Evolutionary conservation across 2,329 filamentous ascomycete genomes (phyloP).

Genomic region (Tolypocladium sp.): DNA sequence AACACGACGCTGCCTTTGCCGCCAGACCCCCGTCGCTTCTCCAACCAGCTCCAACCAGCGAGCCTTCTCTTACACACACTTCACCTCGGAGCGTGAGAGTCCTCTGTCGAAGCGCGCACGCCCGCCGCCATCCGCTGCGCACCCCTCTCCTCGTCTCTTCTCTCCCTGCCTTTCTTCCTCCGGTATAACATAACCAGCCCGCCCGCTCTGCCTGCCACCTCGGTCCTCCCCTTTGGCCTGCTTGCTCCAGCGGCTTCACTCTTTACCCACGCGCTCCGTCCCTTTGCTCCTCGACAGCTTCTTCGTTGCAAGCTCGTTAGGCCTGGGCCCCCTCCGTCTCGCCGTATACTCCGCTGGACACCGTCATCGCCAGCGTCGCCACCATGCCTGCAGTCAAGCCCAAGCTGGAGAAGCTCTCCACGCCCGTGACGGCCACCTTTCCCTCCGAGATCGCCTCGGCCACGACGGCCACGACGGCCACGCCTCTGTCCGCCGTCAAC

Average conservation of each 20-base stretch:
- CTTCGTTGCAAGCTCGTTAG: background rate
- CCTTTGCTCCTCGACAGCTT: background rate
- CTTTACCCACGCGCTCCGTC: background rate
- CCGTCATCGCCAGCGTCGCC: constrained; percentile 7
- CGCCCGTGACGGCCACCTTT: constrained; percentile 54
- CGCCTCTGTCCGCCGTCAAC: constrained; percentile 48
- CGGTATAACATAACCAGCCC: background rate
- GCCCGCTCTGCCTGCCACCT: constrained; percentile 2
- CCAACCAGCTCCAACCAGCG: constrained; percentile 1
- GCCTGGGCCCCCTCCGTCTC: background rate
- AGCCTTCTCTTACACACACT: constrained; percentile 2
- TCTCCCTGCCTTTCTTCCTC: constrained; percentile 1
- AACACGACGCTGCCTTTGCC: constrained; percentile 12
- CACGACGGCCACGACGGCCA: constrained; percentile 57
- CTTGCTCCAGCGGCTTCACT: background rate
- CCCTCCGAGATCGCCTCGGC: constrained; percentile 52
- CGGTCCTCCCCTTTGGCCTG: background rate
- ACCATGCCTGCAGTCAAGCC: constrained; percentile 46
- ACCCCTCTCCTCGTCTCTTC: constrained; percentile 5
- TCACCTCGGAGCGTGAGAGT: background rate
- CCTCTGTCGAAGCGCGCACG: background rate
- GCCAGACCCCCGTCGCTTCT: constrained; percentile 9
- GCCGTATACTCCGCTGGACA: background rate
- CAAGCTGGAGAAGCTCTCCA: constrained; percentile 53
- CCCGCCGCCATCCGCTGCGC: constrained; percentile 1